phyloP scores from a whole-genome alignment of 805 yeast species.

The Yarrowia sp. region DNA sequence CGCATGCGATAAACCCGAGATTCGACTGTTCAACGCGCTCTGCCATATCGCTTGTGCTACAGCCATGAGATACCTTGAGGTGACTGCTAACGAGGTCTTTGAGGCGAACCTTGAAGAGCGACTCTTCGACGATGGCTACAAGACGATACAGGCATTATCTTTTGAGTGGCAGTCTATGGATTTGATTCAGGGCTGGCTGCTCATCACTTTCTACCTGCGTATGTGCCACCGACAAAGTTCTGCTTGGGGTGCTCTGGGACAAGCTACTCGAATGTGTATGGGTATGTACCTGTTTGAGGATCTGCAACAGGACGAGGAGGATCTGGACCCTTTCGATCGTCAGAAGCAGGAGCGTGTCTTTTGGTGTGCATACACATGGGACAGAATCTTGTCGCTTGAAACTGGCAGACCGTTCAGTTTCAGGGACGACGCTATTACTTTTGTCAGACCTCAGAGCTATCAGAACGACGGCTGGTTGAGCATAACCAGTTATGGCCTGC shows the following conservation, averaged over 20 bases:
- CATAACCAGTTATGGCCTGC: conserved; percentile 35
- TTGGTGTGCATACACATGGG: conserved; percentile 56
- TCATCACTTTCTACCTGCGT: conserved; percentile 47
- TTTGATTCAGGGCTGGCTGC: conserved; percentile 51
- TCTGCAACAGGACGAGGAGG: conserved; percentile 19
- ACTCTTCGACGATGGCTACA: conserved; percentile 45
- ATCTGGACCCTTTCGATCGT: conserved; percentile 25
- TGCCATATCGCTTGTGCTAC: conserved; percentile 50
- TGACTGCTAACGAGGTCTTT: conserved; percentile 33
- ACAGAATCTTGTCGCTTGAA: conserved; percentile 52
- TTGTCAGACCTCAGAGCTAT: conserved; percentile 33
- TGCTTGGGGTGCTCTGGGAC: conserved; percentile 44
- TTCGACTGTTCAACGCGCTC: conserved; percentile 51
- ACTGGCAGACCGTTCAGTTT: conserved; percentile 48
- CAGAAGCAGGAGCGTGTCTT: conserved; percentile 52
- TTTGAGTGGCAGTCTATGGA: conserved; percentile 55
- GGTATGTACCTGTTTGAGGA: conserved; percentile 47
- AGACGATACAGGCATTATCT: conserved; percentile 43
- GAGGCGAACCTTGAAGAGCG: conserved; percentile 42
- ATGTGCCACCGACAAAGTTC: conserved; percentile 48
- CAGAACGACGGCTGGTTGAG: conserved; percentile 44
- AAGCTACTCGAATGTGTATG: conserved; percentile 45
- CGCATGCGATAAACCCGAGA: conserved; percentile 29
- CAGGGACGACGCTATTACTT: conserved; percentile 42
- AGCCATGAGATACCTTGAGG: conserved; percentile 52